Percentiles rank a stretch among this genome's conserved stretches.
These are phyloP conservation scores for Chaetomium olivaceum DNA, from an alignment of 2,329 filamentous ascomycete species.

Conservation along the genomic window DNA sequence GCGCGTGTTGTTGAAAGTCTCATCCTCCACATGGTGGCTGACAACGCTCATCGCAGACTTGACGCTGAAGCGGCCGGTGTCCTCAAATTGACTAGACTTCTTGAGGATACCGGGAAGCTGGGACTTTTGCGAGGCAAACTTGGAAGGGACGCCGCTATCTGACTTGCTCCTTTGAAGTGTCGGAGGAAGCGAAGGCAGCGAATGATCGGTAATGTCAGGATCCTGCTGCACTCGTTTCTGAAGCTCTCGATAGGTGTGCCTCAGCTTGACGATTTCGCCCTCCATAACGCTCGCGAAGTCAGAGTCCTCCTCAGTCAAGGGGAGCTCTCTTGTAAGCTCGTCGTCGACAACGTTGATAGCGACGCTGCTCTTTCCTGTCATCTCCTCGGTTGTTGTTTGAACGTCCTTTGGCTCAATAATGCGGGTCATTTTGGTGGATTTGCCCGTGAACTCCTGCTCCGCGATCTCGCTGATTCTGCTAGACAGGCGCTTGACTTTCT, in stretches of 20 bases:
- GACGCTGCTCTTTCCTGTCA: conserved; percentile 40
- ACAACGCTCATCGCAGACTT: conserved; percentile 39
- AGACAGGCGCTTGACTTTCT: conserved; percentile 34
- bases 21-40: conserved; percentile 36
- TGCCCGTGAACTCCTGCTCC: conserved; percentile 34
- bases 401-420: conserved; percentile 37
- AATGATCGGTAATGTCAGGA: conserved; percentile 34
- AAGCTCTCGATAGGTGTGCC: conserved; percentile 31
- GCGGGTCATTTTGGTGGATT: conserved; percentile 39
- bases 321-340: conserved; percentile 41
- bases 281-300: conserved; percentile 39
- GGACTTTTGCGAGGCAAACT: conserved; percentile 24
- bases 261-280: conserved; percentile 35
- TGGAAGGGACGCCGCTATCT: conserved; percentile 26
- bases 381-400: conserved; percentile 34
- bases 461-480: conserved; percentile 33
- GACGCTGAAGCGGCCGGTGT: conserved; percentile 41
- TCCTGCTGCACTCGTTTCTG: conserved; percentile 30
- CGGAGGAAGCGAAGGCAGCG: conserved; percentile 34
- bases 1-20: conserved; percentile 16
- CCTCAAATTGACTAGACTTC: conserved; percentile 38
- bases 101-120: conserved; percentile 40
- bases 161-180: conserved; percentile 27
- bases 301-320: conserved; percentile 40
- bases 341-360: conserved; percentile 37